Base-by-base conservation (phyloP, 352 stramenopile genomes). In the Pythium guiyangense region DNA sequence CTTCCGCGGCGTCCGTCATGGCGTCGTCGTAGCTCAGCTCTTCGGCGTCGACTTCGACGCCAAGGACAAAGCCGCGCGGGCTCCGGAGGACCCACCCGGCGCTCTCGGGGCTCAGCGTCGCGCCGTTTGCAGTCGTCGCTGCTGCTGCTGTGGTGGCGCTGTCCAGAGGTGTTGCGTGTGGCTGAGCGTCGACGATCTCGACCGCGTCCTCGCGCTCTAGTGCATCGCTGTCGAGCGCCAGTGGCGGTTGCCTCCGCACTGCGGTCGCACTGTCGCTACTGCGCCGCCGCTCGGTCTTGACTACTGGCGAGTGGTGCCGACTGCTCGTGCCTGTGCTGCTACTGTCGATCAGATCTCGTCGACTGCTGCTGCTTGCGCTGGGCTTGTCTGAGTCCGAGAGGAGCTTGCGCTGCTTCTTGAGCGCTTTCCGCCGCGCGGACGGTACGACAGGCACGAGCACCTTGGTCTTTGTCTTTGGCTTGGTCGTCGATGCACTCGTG, bases 11-110 rank as follows among this genome's bases (percentile, higher is more conserved):
- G 26, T 76, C 73, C 3, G 49, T 58, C 39, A 88, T 60, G 22
- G 82, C 77, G 39, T 90, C 72, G 54, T 84, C 79, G 47, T 86
- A 92, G 44, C 67, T 78, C 20, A 89, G 29, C 6, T 47, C 61
- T 10, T 49, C 47, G 9, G 79, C 70, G 44, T 89, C 80, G 17
- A 92, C 63, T 40, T 85, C 66, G 52, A 85, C 71, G 53, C 78
- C 73, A 12, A 89, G 67, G 1, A 70, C 67, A 46, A 77, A 92
- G 15, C 78, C 79, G 25, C 77, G 71, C 60, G 82, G 79, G 72
- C 77, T 90, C 67, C 67, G 73, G 47, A 76, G 70, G 27, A 88
- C 59, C 77, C 79, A 88, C 29, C 61, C 63, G 6, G 66, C 65
- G 15, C 76, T 67, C 63, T 84, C 70, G 4, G 67, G 62, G 25